Conservation (phyloP, 306 rosid genomes). For the Sphenostylis stenocarpa region DNA sequence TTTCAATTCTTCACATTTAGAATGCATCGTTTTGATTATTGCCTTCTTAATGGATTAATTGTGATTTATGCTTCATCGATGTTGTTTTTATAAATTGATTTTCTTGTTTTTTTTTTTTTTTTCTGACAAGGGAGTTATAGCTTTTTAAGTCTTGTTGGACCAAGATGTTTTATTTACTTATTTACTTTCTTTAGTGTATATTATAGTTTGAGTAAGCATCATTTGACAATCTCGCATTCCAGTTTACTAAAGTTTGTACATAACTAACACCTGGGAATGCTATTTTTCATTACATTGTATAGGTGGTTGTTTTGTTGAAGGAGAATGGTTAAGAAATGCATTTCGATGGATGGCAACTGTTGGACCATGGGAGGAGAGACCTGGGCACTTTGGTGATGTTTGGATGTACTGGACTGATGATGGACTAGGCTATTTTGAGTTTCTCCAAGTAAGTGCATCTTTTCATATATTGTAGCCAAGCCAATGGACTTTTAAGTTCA, state of each 20-base stretch:
- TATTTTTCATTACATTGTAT: slow-evolving; percentile 20
- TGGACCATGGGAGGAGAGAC: slow-evolving; percentile 98
- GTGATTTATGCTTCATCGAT: not conserved
- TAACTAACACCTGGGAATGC: slow-evolving; percentile 22
- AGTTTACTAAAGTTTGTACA: not conserved
- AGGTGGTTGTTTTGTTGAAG: slow-evolving; percentile 96
- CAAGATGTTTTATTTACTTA: not conserved
- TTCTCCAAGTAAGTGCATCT: slow-evolving; percentile 69
- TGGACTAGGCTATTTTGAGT: slow-evolving; percentile 92
- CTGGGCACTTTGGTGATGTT: slow-evolving; percentile 98
- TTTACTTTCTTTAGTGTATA: too few relatives aligned
- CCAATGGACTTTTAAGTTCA: slow-evolving; percentile 4
- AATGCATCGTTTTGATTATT: not conserved
- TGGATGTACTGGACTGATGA: slow-evolving; percentile 99
- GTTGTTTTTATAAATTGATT: not conserved
- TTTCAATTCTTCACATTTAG: not conserved
- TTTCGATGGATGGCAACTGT: slow-evolving; percentile 86
- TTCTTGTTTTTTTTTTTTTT: not conserved
- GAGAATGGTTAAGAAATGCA: slow-evolving; percentile 93
- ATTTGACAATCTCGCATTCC: not conserved
- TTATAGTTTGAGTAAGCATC: not conserved
- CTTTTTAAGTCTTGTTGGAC: not conserved
- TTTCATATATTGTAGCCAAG: slow-evolving; percentile 11
- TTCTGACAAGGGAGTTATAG: not conserved
- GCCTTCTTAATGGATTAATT: not conserved